These are phyloP conservation scores for Acanthamoeba royreba DNA, from an alignment of 208 protist species.

Conservation along the genomic window DNA sequence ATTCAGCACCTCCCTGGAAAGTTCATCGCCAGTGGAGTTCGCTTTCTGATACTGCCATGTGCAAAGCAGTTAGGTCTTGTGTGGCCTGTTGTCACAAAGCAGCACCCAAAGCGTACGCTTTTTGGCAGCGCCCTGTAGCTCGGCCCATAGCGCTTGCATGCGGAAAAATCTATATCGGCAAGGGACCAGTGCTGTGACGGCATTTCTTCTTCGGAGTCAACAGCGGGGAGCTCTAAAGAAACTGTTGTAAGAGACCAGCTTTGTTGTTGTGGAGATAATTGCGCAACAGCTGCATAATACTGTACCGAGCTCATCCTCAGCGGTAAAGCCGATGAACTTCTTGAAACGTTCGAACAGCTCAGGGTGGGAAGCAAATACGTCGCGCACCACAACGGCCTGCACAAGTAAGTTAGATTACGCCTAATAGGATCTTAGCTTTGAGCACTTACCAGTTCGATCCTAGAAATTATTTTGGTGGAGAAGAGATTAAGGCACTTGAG, in stretches of 20 bases:
- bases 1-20: constrained; percentile 74
- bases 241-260: too few relatives aligned
- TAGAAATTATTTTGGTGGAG: constrained; percentile 67
- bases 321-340: constrained; percentile 67
- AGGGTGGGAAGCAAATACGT: constrained; percentile 53
- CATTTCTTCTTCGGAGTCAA: constrained; percentile 16
- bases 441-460: constrained; percentile 68
- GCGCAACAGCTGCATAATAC: background rate
- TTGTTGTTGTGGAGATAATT: background rate
- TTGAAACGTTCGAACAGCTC: constrained; percentile 75
- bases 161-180: constrained; percentile 9
- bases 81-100: too few relatives aligned
- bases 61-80: too few relatives aligned
- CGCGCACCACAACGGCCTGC: constrained; percentile 55
- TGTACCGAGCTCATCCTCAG: constrained; percentile 22
- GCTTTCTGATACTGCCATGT: background rate
- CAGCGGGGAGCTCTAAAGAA: constrained; percentile 12
- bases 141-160: constrained; percentile 44
- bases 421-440: too few relatives aligned
- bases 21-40: background rate
- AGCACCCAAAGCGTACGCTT: too few relatives aligned
- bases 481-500: constrained; percentile 81
- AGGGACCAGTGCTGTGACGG: background rate
- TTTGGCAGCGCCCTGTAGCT: constrained; percentile 75
- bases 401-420: too few relatives aligned